Evolutionary conservation across 1,139 yeast species (phyloP).

Genomic region (Pichia sp.): DNA sequence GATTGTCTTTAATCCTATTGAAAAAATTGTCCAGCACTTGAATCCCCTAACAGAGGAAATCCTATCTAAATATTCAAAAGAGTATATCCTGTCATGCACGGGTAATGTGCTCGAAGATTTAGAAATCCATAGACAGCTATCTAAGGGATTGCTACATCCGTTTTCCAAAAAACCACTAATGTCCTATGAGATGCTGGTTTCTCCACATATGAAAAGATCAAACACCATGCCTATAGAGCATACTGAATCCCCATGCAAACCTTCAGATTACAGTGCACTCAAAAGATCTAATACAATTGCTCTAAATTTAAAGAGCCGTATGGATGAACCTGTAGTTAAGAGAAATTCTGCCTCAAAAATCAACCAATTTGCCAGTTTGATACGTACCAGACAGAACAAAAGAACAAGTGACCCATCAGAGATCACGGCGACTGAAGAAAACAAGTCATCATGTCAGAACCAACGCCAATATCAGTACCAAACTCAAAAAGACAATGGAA

Average conservation of each 20-base stretch:
- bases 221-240: conserved; percentile 3
- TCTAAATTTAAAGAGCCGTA: too few relatives aligned
- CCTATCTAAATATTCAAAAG: conserved; percentile 7
- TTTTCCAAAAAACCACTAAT: conserved; percentile 40
- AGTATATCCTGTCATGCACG: conserved; percentile 41
- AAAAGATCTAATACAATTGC: background rate
- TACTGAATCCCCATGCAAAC: background rate
- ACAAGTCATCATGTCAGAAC: too few relatives aligned
- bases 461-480: too few relatives aligned
- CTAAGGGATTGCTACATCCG: conserved; percentile 64
- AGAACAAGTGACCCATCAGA: background rate
- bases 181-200: conserved; percentile 32
- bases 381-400: conserved; percentile 1
- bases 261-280: background rate
- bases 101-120: conserved; percentile 41
- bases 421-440: background rate
- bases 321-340: background rate
- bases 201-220: conserved; percentile 4
- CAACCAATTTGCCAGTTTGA: conserved; percentile 9
- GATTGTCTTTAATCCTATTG: conserved; percentile 69
- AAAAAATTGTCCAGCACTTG: conserved; percentile 43
- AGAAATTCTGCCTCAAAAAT: conserved; percentile 7
- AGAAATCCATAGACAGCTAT: conserved; percentile 45
- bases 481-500: too few relatives aligned
- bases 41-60: conserved; percentile 42